Conservation (phyloP, 2,329 filamentous ascomycete species). For the Pseudogymnoascus sp. region DNA sequence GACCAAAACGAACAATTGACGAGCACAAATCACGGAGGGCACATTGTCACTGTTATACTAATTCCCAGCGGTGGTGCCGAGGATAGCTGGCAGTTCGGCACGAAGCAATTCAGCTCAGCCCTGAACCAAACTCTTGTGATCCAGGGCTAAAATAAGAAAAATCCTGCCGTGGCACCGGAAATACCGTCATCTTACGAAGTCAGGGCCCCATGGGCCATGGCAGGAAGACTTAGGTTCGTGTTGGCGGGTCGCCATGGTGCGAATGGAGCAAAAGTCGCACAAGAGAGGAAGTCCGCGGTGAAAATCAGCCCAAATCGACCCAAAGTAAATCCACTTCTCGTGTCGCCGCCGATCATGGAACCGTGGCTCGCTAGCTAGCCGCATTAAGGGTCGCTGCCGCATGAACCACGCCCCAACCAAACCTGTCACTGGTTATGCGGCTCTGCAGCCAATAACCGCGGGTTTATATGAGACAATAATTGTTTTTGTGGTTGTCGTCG, state of each 20-base stretch:
- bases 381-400: neutral
- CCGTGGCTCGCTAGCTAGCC: neutral
- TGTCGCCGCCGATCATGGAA: conserved; percentile 1
- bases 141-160: conserved; percentile 1
- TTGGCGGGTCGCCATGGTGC: neutral
- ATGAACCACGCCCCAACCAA: neutral
- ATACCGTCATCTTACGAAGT: conserved; percentile 8
- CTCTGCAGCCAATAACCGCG: neutral
- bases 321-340: conserved; percentile 1
- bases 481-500: neutral
- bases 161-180: neutral
- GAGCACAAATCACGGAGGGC: neutral
- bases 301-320: neutral
- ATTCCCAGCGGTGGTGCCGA: neutral
- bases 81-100: neutral
- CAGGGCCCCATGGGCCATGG: neutral
- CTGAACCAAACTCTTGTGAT: neutral
- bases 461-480: neutral
- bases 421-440: neutral
- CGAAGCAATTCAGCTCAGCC: neutral
- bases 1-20: neutral
- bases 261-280: neutral
- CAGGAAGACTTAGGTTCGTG: neutral
- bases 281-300: neutral
- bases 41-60: neutral